Evolutionary conservation across 2,329 filamentous ascomycete species (phyloP).

Genomic region (Phialemoniopsis sp.): DNA sequence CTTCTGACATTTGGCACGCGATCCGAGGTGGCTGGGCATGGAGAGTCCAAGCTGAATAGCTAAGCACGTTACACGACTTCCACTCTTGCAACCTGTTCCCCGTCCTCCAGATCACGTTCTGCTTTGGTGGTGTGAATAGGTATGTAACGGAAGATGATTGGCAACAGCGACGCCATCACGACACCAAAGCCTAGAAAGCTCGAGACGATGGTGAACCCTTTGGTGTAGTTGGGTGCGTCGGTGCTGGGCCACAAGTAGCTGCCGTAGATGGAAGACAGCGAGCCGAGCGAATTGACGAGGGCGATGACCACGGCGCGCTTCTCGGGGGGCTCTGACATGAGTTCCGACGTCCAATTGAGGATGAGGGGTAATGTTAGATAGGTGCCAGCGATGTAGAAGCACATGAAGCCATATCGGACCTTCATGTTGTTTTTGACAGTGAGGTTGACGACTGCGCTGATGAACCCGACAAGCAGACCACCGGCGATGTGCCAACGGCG

Average conservation of each 20-base stretch:
- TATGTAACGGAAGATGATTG: too few relatives aligned
- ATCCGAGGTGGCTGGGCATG: too few relatives aligned
- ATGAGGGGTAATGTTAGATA: background rate
- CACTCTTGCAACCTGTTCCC: too few relatives aligned
- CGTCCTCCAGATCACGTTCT: too few relatives aligned
- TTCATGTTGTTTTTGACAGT: conserved; percentile 29
- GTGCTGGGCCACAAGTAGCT: conserved; percentile 13
- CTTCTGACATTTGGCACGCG: too few relatives aligned
- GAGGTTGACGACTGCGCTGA: conserved; percentile 29
- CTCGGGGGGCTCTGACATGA: background rate
- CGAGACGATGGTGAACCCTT: too few relatives aligned
- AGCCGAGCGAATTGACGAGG: background rate
- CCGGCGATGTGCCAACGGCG: conserved; percentile 20
- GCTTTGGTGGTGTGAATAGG: too few relatives aligned
- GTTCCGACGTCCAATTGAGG: background rate
- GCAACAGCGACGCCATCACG: too few relatives aligned
- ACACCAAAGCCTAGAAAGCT: too few relatives aligned
- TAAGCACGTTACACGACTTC: too few relatives aligned
- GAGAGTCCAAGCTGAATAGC: too few relatives aligned
- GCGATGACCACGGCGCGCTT: background rate
- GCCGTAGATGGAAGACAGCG: background rate
- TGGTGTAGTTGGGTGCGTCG: conserved; percentile 38
- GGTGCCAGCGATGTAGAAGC: background rate
- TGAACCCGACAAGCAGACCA: conserved; percentile 22
- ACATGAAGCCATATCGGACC: conserved; percentile 7